Evolutionary conservation across 306 rosid genomes (phyloP).

Genomic region (Albizia julibrissin): DNA sequence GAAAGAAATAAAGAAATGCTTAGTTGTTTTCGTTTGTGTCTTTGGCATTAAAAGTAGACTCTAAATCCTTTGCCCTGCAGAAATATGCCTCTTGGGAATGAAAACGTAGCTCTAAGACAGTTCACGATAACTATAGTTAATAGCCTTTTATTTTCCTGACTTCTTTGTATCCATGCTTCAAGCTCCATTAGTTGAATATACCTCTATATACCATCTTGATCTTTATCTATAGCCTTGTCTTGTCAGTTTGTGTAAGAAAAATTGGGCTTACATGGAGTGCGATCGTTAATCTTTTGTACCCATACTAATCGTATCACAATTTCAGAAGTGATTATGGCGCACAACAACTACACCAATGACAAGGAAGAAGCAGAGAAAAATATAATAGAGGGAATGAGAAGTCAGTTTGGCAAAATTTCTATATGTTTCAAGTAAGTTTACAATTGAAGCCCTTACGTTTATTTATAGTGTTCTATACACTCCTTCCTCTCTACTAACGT

Average conservation of each 20-base stretch:
- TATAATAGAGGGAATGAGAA: too few species aligned
- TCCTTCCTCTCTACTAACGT: too few species aligned
- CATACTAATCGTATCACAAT: too few species aligned
- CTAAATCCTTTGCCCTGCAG: conserved; percentile 32
- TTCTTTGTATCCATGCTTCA: not conserved
- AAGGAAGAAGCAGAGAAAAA: too few species aligned
- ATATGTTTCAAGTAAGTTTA: too few species aligned
- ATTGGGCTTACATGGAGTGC: too few species aligned
- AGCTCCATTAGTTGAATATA: conserved; percentile 4
- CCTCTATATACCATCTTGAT: not conserved
- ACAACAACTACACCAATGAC: too few species aligned
- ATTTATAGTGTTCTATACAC: too few species aligned
- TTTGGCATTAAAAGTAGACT: conserved; percentile 32
- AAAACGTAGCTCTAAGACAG: conserved; percentile 29
- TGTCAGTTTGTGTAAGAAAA: not conserved
- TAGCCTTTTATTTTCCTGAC: conserved; percentile 23
- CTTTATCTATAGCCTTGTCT: not conserved
- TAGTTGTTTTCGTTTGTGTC: conserved; percentile 24
- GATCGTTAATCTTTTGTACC: too few species aligned
- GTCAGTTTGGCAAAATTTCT: too few species aligned
- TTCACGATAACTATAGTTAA: not conserved
- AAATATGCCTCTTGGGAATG: conserved; percentile 61
- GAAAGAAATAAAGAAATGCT: conserved; percentile 35
- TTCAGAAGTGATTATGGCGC: too few species aligned
- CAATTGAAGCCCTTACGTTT: too few species aligned